A percentile compares a stretch with the other conserved stretches of the same genome.
Conservation (phyloP, 345 rosid species). For the Dovyalis caffra region DNA sequence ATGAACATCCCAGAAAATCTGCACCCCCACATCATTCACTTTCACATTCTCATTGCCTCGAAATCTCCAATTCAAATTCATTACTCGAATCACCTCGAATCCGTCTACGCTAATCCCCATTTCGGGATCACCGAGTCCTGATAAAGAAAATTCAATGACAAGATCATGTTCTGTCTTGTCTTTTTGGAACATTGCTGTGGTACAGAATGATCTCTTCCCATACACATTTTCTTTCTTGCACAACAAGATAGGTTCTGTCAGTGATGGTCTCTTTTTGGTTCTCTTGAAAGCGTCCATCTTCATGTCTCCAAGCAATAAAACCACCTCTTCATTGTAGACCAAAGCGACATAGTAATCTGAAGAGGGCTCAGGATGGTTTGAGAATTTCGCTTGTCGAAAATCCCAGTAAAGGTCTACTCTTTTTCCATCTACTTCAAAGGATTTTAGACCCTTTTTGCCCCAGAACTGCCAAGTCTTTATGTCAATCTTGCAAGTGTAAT, state of each 20-base stretch:
- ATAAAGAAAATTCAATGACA: constrained; percentile 52
- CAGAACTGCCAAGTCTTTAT: constrained; percentile 60
- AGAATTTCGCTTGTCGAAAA: constrained; percentile 63
- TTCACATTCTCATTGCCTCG: constrained; percentile 68
- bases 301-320: constrained; percentile 55
- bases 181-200: constrained; percentile 41
- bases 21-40: constrained; percentile 32
- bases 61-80: constrained; percentile 72
- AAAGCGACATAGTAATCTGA: constrained; percentile 61
- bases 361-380: constrained; percentile 54
- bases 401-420: constrained; percentile 67
- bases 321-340: constrained; percentile 42
- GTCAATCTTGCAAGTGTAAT: constrained; percentile 55
- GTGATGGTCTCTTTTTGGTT: constrained; percentile 46
- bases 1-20: constrained; percentile 75
- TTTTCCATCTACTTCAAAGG: constrained; percentile 38
- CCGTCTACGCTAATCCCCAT: constrained; percentile 72
- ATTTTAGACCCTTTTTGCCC: constrained; percentile 74
- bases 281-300: constrained; percentile 56
- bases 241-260: constrained; percentile 45
- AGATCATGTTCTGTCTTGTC: constrained; percentile 49
- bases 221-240: constrained; percentile 68
- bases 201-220: constrained; percentile 63
- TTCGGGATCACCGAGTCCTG: constrained; percentile 63
- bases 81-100: constrained; percentile 38